Evolutionary conservation across 2,329 filamentous ascomycete genomes (phyloP), one percentile per base, ranked within the genome.

Genomic region (Fusarium nematophilum): DNA sequence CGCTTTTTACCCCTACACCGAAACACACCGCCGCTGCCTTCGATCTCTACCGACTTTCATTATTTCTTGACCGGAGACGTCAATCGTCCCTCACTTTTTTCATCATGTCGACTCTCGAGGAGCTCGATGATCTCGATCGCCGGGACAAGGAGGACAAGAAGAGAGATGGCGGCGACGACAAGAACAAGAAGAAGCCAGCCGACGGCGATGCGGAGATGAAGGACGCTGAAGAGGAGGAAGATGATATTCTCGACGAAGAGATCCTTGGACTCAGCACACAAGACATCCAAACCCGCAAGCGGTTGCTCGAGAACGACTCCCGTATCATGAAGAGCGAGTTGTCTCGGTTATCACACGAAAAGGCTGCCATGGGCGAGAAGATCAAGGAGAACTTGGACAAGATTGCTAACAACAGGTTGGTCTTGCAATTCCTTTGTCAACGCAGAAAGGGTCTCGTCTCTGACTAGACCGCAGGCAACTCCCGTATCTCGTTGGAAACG

Each of bases 381-480:
- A 98, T 99, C 78, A 98, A 97, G 84, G 95, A 99, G 75, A 99
- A 99, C 73, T 81, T 92, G 72, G 96, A 99, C 69, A 99, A 99
- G 86, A 99, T 99, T 72, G 93, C 96, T 67, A 98, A 99, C 80
- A 99, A 99, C 83, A 87, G 93, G 93, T 96, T 81, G 66, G 83
- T 68, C 38, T 26, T 17, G 50, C 27, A 34, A 37, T 34, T 29
- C 14, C n/a, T 18, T 27, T 29, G 18, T 5, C 3, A 9, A 23
- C 18, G 23, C 11, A 37, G 34, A 14, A 11, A 26, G 27, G 13
- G 27, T 36, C 26, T 39, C 26, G 29, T 30, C 18, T 29, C 56
- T 64, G 39, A 47, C 15, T 27, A 17, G 29, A 44, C 37, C 5
- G 9, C 69, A 97, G 93, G 74, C 95, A 99, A 89, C 84, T 99